Conservation (phyloP, 306 rosid genomes). For the Citrullus mucosospermus region DNA sequence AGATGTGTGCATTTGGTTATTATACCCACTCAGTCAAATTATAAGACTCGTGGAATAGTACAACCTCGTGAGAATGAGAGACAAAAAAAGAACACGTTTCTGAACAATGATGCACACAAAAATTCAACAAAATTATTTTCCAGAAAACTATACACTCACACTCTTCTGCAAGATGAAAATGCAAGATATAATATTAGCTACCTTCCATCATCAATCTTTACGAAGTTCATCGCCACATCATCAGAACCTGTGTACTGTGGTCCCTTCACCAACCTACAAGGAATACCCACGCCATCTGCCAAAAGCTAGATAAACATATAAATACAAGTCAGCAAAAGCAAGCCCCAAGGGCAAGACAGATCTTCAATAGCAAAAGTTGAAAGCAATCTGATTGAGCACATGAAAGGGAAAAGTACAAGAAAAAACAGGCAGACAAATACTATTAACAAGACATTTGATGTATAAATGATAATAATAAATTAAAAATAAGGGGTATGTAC, state of each 20-base stretch:
- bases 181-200: conserved; percentile 21
- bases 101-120: neutral
- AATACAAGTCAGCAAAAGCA: conserved; percentile 3
- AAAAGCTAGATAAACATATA: conserved; percentile 40
- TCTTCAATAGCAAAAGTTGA: neutral
- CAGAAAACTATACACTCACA: neutral
- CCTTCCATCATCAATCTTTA: conserved; percentile 87
- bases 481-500: conserved; percentile 20
- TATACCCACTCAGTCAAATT: neutral
- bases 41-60: neutral
- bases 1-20: neutral
- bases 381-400: neutral
- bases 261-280: conserved; percentile 90
- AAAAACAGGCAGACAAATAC: neutral
- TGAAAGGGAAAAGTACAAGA: neutral
- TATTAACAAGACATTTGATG: neutral
- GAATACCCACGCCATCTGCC: conserved; percentile 81
- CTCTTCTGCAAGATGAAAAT: neutral
- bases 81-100: neutral
- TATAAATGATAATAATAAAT: neutral
- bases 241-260: conserved; percentile 69
- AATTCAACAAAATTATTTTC: neutral
- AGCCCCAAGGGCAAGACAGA: neutral
- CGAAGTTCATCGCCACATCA: conserved; percentile 75
- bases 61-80: neutral